phyloP scores from a whole-genome alignment of 2,329 filamentous ascomycete species.

The Epichloe sp. region DNA sequence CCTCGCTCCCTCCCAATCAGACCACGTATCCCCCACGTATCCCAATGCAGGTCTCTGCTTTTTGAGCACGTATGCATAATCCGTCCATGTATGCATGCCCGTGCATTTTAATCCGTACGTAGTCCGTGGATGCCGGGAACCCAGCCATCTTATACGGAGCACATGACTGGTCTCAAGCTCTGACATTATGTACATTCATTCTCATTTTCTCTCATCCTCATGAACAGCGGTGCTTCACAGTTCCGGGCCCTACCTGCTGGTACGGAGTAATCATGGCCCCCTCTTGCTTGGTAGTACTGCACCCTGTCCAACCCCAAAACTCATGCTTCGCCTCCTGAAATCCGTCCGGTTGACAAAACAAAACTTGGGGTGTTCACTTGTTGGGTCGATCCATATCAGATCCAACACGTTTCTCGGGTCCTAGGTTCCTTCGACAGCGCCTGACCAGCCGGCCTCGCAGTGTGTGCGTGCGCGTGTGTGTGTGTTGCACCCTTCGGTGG shows the following conservation, averaged over 20 bases:
- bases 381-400: background rate
- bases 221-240: too few species aligned
- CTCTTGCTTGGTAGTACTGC: background rate
- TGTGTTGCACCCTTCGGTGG: constrained; percentile 1
- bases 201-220: too few species aligned
- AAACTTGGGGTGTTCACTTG: too few species aligned
- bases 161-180: too few species aligned
- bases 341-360: background rate
- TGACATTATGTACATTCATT: too few species aligned
- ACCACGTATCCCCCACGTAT: constrained; percentile 6
- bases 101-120: background rate
- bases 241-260: too few species aligned
- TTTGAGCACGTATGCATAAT: constrained; percentile 1
- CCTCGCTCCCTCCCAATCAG: constrained; percentile 8
- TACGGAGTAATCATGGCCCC: too few species aligned
- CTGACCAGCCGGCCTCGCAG: too few species aligned
- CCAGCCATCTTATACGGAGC: too few species aligned
- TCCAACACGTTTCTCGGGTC: background rate
- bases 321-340: background rate
- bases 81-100: background rate
- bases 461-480: too few species aligned
- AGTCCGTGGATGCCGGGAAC: background rate
- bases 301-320: background rate
- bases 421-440: too few species aligned
- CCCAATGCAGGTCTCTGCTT: constrained; percentile 10